Conservation (phyloP, 352 stramenopile species). For the Globisporangium iwayamae region DNA sequence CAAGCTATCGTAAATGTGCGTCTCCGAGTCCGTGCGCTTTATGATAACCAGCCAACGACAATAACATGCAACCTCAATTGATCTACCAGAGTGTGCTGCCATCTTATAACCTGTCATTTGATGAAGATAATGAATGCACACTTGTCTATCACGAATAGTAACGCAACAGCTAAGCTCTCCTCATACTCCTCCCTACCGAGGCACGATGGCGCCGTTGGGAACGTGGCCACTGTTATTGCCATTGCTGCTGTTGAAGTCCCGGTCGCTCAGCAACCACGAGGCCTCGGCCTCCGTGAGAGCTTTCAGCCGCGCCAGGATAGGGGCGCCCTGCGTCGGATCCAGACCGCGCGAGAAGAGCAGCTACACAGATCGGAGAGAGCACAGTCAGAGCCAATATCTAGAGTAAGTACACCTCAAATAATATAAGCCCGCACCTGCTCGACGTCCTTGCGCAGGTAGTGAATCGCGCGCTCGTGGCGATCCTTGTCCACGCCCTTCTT, state of each 20-base stretch:
- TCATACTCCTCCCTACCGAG: conserved; percentile 13
- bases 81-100: background rate
- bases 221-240: conserved; percentile 14
- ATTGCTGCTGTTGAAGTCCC: conserved; percentile 35
- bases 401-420: background rate
- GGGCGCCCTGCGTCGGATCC: conserved; percentile 59
- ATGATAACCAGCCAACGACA: background rate
- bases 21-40: no score
- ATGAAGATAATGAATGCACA: background rate
- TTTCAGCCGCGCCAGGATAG: conserved; percentile 65
- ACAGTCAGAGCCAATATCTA: background rate
- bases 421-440: conserved; percentile 54
- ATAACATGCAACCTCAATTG: background rate
- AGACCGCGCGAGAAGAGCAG: conserved; percentile 72
- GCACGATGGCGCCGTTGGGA: conserved; percentile 33
- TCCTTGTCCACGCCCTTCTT: conserved; percentile 76
- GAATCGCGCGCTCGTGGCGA: conserved; percentile 71
- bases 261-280: conserved; percentile 63
- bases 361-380: conserved; percentile 22
- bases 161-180: background rate
- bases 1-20: no score
- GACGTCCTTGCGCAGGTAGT: conserved; percentile 75
- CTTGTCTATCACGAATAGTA: background rate
- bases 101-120: no score
- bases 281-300: conserved; percentile 63